Conservation (phyloP, 2,329 filamentous ascomycete species). For the Calonectria hongkongensis region DNA sequence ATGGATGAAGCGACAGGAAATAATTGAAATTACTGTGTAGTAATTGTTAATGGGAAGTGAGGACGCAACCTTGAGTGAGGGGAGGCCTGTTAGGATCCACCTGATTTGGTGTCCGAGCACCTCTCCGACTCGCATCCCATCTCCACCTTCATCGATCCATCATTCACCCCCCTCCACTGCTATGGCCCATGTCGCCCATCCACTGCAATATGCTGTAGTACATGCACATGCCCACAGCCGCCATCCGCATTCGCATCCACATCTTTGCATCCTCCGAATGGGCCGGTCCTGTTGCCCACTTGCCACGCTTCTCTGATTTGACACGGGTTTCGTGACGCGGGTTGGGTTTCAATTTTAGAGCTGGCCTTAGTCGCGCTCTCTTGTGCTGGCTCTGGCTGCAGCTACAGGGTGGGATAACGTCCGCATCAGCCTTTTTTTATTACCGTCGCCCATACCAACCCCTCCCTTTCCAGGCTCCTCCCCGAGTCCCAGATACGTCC, state of each 20-base stretch:
- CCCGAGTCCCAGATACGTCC: constrained; percentile 16
- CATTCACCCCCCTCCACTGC: constrained; percentile 20
- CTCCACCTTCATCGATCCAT: constrained; percentile 41
- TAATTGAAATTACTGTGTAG: constrained; percentile 2
- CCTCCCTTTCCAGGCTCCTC: constrained; percentile 16
- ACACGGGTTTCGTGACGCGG: constrained; percentile 13
- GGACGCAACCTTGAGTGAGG: not conserved
- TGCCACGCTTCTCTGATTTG: constrained; percentile 14
- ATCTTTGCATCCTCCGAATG: constrained; percentile 27
- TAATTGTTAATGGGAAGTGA: not conserved
- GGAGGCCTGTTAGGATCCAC: constrained; percentile 41
- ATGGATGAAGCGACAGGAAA: not conserved
- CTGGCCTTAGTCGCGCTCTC: constrained; percentile 20
- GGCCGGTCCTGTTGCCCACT: constrained; percentile 10
- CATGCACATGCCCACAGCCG: constrained; percentile 10
- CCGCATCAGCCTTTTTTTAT: constrained; percentile 11
- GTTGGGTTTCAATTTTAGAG: constrained; percentile 25
- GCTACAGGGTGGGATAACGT: constrained; percentile 8
- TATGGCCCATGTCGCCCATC: constrained; percentile 3
- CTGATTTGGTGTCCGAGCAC: constrained; percentile 46
- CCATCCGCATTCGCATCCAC: constrained; percentile 27
- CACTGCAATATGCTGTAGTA: constrained; percentile 6
- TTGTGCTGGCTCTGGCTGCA: not conserved
- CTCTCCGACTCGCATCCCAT: constrained; percentile 37
- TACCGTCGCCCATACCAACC: constrained; percentile 27